phyloP scores from a whole-genome alignment of 352 stramenopile species.

The Globisporangium spinosum region DNA sequence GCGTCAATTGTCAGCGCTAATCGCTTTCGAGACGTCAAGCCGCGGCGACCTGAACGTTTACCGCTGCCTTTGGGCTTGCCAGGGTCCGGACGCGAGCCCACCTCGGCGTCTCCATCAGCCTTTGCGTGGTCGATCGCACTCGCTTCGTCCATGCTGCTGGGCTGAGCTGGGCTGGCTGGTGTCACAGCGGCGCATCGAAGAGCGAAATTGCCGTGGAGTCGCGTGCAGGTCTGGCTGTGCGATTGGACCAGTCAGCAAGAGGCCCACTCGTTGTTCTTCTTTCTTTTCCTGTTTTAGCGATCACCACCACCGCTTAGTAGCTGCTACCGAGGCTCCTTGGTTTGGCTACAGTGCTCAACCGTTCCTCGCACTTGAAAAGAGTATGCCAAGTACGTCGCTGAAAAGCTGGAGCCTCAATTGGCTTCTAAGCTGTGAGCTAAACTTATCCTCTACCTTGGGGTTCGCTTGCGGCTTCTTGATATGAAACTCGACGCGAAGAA shows the following conservation, averaged over 20 bases:
- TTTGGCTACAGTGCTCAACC: slow-evolving; percentile 8
- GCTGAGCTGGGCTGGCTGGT: background rate
- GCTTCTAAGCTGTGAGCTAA: background rate
- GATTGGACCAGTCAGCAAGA: slow-evolving; percentile 11
- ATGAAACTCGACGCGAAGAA: slow-evolving; percentile 13
- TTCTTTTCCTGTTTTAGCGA: background rate
- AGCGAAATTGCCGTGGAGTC: slow-evolving; percentile 3
- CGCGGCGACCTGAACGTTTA: background rate
- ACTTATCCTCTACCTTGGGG: slow-evolving; percentile 1
- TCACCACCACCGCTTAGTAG: background rate
- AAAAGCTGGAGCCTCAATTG: background rate
- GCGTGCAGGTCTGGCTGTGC: slow-evolving; percentile 6
- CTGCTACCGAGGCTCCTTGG: background rate
- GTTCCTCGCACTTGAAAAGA: slow-evolving; percentile 10
- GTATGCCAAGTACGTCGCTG: background rate
- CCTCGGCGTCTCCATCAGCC: background rate
- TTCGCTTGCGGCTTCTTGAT: slow-evolving; percentile 5
- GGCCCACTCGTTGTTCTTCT: slow-evolving; percentile 3
- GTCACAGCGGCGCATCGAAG: slow-evolving; percentile 1
- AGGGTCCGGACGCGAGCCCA: background rate
- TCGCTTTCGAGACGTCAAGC: slow-evolving; percentile 14
- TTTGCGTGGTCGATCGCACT: background rate
- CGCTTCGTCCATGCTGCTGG: slow-evolving; percentile 5
- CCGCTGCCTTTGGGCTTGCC: background rate
- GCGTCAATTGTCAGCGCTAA: slow-evolving; percentile 18